These are phyloP conservation scores for Ascochyta lentis DNA, from an alignment of 2,329 filamentous ascomycete species.

Conservation along the genomic window DNA sequence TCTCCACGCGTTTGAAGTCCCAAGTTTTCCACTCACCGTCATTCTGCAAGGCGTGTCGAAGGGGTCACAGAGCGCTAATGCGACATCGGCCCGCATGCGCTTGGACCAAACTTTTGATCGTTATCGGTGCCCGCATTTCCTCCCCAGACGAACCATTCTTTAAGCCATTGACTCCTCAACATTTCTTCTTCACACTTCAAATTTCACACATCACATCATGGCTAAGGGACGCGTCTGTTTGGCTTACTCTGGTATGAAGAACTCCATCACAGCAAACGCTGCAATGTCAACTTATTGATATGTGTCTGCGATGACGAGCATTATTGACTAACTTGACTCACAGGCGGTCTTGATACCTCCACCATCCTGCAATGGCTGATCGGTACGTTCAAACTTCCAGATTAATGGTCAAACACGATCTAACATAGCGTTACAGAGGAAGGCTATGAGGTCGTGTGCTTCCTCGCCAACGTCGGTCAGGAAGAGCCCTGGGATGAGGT, in stretches of 20 bases:
- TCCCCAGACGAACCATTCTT: slow-evolving; percentile 21
- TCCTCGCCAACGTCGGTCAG: slow-evolving; percentile 65
- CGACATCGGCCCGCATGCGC: slow-evolving; percentile 30
- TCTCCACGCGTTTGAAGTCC: not conserved
- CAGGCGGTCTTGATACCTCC: slow-evolving; percentile 65
- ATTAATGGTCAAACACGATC: not conserved
- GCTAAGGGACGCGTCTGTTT: slow-evolving; percentile 56
- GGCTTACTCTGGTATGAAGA: slow-evolving; percentile 53
- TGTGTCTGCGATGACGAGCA: slow-evolving; percentile 4
- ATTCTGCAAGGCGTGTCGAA: slow-evolving; percentile 8
- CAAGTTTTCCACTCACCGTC: slow-evolving; percentile 11
- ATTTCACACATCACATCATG: slow-evolving; percentile 32
- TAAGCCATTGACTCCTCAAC: slow-evolving; percentile 26
- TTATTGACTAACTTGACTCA: slow-evolving; percentile 35
- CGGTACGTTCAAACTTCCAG: slow-evolving; percentile 25
- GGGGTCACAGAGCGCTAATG: slow-evolving; percentile 11
- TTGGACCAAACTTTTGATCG: slow-evolving; percentile 22
- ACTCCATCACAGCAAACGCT: not conserved
- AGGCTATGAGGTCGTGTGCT: slow-evolving; percentile 69
- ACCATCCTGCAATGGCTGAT: slow-evolving; percentile 52
- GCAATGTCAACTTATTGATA: not conserved
- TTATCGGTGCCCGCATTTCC: slow-evolving; percentile 26
- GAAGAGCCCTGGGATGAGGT: slow-evolving; percentile 62
- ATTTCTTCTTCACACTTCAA: slow-evolving; percentile 17
- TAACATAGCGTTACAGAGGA: slow-evolving; percentile 49